Base-by-base conservation (phyloP, 371 early-diverging fungal genomes). In the Umbelopsis sp. region DNA sequence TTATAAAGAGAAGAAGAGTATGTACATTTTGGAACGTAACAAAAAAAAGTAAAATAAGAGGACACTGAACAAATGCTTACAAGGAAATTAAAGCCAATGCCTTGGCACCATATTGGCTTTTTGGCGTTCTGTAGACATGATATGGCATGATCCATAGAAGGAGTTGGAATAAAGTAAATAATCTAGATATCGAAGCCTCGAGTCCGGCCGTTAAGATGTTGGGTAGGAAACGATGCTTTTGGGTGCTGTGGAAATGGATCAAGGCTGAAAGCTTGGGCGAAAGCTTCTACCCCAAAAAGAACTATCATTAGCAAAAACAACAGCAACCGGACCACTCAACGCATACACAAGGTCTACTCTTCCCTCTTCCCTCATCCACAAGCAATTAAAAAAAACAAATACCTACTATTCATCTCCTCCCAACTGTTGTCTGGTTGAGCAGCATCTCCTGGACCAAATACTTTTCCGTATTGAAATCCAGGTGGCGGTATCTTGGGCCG, bases 381-480 rank as follows among this genome's bases (percentile, higher is more conserved):
- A 57, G 35, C 22, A 57, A 29, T 11, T 16, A 18, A 35, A 35
- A 29, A 20, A 29, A 57, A 57, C 57, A 57, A 57, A 57, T 57
- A 57, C 57, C 57, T 57, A 57, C 57, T 57, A 29, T 57, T 57
- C 57, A 35, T 57, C 57, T 57, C 57, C 57, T 57, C 57, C 57
- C 57, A 57, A 29, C 57, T 57, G n/a, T 57, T 57, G 7, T 57
- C 57, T 57, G 35, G 35, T 18, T 57, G 57, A 57, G 57, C 1
- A 18, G 29, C 57, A 57, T 57, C 57, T 57, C 35, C 57, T 12
- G 57, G 57, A 12, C 57, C 57, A 57, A 57, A 57, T 35, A 29
- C 57, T 57, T 57, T 57, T 18, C 29, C 29, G 14, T 57, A 57
- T 35, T 57, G 57, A 18, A 57, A 57, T 35, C 57, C 57, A 4